Percentiles rank a stretch among this genome's conserved stretches.
phyloP scores from a whole-genome alignment of 2,329 filamentous ascomycete species.

The Fusarium humuli region DNA sequence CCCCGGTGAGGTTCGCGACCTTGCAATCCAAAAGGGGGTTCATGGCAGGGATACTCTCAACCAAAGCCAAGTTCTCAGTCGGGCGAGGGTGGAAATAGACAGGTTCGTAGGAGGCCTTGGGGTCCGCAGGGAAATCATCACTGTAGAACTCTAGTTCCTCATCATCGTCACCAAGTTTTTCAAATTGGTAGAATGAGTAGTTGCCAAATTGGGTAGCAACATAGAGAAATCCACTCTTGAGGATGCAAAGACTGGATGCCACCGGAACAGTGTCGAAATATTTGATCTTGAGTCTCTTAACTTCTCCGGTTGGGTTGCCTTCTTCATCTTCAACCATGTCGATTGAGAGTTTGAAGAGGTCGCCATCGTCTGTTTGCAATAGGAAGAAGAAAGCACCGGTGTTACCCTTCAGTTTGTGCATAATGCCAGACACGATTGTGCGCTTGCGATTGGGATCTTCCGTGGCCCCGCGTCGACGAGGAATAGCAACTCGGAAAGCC shows the following conservation, averaged over 20 bases:
- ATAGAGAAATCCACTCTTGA: slow-evolving; percentile 96
- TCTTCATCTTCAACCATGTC: slow-evolving; percentile 88
- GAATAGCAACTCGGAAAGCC: slow-evolving; percentile 88
- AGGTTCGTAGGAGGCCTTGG: slow-evolving; percentile 76
- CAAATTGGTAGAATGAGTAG: slow-evolving; percentile 95
- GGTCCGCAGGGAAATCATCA: slow-evolving; percentile 83
- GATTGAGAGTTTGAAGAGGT: slow-evolving; percentile 95
- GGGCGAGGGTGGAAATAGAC: slow-evolving; percentile 87
- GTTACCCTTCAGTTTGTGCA: slow-evolving; percentile 90
- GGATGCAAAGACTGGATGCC: slow-evolving; percentile 86
- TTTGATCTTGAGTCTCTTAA: slow-evolving; percentile 88
- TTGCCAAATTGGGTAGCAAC: slow-evolving; percentile 93
- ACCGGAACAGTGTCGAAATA: slow-evolving; percentile 98
- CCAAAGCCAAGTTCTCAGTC: slow-evolving; percentile 83
- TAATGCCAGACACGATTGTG: slow-evolving; percentile 88
- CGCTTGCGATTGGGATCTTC: slow-evolving; percentile 94
- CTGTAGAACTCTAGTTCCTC: slow-evolving; percentile 89
- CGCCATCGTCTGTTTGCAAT: slow-evolving; percentile 95
- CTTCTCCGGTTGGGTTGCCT: slow-evolving; percentile 82
- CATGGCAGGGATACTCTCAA: slow-evolving; percentile 87
- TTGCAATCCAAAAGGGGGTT: slow-evolving; percentile 94
- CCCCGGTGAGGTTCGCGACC: slow-evolving; percentile 87
- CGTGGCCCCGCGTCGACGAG: slow-evolving; percentile 84
- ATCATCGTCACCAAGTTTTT: slow-evolving; percentile 95
- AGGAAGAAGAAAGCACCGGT: slow-evolving; percentile 95